Evolutionary conservation across 2,329 filamentous ascomycete species (phyloP).

Genomic region (Alternaria viburni): DNA sequence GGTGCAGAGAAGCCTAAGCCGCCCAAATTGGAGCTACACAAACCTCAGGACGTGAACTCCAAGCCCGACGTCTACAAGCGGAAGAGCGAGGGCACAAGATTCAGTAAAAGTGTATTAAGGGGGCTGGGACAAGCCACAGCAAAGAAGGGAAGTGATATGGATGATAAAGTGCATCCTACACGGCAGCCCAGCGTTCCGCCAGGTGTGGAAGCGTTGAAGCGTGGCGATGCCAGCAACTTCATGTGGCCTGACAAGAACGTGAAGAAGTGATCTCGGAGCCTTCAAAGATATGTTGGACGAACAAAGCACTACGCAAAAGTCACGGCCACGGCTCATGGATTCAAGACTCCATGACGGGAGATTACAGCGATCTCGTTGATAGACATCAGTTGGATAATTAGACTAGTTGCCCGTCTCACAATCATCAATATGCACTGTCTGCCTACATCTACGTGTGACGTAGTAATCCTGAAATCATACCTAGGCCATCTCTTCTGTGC

Average conservation of each 20-base stretch:
- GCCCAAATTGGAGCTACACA: background rate
- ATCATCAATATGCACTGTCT: background rate
- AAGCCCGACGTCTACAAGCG: background rate
- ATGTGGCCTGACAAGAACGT: background rate
- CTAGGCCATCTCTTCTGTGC: conserved; percentile 3
- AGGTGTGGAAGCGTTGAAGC: background rate
- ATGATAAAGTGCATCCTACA: background rate
- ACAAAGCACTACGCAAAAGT: background rate
- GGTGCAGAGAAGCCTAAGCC: background rate
- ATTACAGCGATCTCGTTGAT: background rate
- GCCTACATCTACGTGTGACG: background rate
- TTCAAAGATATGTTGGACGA: background rate
- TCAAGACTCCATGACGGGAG: background rate
- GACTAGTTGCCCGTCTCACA: background rate
- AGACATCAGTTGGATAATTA: background rate
- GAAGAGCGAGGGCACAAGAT: background rate
- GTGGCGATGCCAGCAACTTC: background rate
- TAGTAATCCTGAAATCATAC: background rate
- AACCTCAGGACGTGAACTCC: background rate
- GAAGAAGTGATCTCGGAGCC: background rate
- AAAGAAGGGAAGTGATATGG: background rate
- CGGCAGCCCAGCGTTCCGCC: conserved; percentile 7
- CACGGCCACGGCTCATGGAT: background rate
- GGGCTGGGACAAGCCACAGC: background rate
- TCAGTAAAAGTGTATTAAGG: background rate